Conservation (phyloP, 345 rosid species). For the Hypericum androsaemum region DNA sequence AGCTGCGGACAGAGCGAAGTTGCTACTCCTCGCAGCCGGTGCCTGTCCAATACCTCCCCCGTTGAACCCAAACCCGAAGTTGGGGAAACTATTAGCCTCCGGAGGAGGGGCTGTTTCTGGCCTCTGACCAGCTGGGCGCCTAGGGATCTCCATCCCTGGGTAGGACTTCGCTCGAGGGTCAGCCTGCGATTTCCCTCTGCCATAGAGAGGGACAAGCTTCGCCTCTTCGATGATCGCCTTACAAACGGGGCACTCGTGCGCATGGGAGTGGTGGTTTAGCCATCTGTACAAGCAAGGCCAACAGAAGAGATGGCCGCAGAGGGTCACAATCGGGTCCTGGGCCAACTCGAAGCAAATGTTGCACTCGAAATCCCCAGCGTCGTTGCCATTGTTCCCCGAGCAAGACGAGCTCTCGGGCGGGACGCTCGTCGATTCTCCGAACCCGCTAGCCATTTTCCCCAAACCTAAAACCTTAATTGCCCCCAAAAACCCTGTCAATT, state of each 20-base stretch:
- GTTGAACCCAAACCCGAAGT: slow-evolving; percentile 47
- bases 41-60: slow-evolving; percentile 61
- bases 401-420: slow-evolving; percentile 26
- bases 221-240: slow-evolving; percentile 86
- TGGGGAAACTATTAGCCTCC: slow-evolving; percentile 33
- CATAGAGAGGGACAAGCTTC: slow-evolving; percentile 84
- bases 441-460: slow-evolving; percentile 39
- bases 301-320: slow-evolving; percentile 85
- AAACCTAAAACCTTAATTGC: no score
- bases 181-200: slow-evolving; percentile 67
- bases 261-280: slow-evolving; percentile 73
- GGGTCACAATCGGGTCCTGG: slow-evolving; percentile 79
- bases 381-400: slow-evolving; percentile 29
- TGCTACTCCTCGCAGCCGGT: slow-evolving; percentile 60
- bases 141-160: slow-evolving; percentile 58
- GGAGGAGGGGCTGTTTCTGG: slow-evolving; percentile 59
- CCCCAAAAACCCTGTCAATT: no score
- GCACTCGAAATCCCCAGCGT: slow-evolving; percentile 80
- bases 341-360: slow-evolving; percentile 91
- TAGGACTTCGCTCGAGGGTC: slow-evolving; percentile 69
- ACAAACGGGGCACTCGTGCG: slow-evolving; percentile 89
- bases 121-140: slow-evolving; percentile 64
- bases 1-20: slow-evolving; percentile 51
- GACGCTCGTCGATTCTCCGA: slow-evolving; percentile 40
- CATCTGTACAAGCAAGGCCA: slow-evolving; percentile 92